Evolutionary conservation across 1,284 basidiomycete species (phyloP).

Genomic region (Fomitopsis betulina): DNA sequence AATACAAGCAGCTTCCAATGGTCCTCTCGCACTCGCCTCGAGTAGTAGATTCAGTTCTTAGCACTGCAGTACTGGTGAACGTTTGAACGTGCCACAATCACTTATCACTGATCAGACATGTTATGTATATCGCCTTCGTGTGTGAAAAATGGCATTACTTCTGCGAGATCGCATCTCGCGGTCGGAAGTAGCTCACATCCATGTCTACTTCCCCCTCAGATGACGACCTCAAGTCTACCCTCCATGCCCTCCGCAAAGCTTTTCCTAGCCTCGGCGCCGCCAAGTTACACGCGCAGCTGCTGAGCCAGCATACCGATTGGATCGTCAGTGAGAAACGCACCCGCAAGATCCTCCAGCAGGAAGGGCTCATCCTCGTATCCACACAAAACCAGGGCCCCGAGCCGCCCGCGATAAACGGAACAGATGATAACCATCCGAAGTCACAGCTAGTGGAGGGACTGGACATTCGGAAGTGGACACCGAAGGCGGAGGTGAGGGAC

Average conservation of each 20-base stretch:
- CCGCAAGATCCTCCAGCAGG: slow-evolving; percentile 60
- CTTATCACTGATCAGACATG: too few relatives aligned
- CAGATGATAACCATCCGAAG: slow-evolving; percentile 35
- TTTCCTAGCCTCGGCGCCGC: slow-evolving; percentile 64
- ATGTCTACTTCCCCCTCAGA: slow-evolving; percentile 33
- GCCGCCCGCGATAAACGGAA: neutral
- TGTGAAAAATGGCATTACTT: neutral
- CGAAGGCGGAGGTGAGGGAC: slow-evolving; percentile 63
- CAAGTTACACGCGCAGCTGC: slow-evolving; percentile 66
- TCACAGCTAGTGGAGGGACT: slow-evolving; percentile 67
- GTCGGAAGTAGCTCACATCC: neutral
- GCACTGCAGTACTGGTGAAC: too few relatives aligned
- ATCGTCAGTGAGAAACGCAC: slow-evolving; percentile 78
- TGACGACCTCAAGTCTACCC: slow-evolving; percentile 38
- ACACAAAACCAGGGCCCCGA: slow-evolving; percentile 14
- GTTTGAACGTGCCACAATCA: too few relatives aligned
- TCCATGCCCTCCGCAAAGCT: slow-evolving; percentile 39
- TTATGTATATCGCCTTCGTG: too few relatives aligned
- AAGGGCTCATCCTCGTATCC: slow-evolving; percentile 42
- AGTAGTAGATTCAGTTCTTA: too few relatives aligned
- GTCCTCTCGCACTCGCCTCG: too few relatives aligned
- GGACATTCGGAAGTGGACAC: slow-evolving; percentile 56
- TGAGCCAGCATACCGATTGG: slow-evolving; percentile 61
- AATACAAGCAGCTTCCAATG: too few relatives aligned
- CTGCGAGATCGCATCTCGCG: too few relatives aligned